These are phyloP conservation scores for Chamaenerion angustifolium DNA, from an alignment of 345 rosid species.

Conservation along the genomic window DNA sequence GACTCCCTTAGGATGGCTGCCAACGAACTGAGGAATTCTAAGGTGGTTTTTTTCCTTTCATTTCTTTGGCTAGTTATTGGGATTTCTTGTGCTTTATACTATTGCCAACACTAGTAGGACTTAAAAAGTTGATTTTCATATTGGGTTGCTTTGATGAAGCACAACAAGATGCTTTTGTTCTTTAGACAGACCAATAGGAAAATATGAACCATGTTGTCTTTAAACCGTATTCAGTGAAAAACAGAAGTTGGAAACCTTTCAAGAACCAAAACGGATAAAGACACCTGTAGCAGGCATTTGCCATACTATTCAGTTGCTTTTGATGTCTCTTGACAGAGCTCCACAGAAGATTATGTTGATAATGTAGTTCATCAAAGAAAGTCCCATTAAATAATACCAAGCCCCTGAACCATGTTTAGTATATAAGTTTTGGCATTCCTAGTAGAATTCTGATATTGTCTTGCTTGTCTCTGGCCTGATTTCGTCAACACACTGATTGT, in stretches of 20 bases:
- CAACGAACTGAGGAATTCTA: conserved; percentile 57
- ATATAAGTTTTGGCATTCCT: no score
- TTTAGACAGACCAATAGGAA: background rate
- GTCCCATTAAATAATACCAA: no score
- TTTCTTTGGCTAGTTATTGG: background rate
- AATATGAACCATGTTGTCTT: background rate
- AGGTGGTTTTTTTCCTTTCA: conserved; percentile 26
- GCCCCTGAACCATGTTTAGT: no score
- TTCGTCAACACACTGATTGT: no score
- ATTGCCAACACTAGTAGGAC: background rate
- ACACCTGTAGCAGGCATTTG: background rate
- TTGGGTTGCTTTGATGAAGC: background rate
- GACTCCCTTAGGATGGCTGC: conserved; percentile 76
- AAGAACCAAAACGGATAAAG: background rate
- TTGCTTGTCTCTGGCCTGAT: no score
- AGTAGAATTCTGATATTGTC: no score
- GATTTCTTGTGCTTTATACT: background rate
- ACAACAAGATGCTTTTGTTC: no score
- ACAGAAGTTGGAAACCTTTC: background rate
- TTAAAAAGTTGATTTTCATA: no score
- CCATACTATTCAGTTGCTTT: background rate
- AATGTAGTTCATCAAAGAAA: no score
- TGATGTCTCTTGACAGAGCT: no score
- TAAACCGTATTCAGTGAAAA: background rate
- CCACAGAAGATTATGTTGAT: no score